Base-by-base conservation (phyloP, 306 rosid genomes). In the Echinosophora koreensis region DNA sequence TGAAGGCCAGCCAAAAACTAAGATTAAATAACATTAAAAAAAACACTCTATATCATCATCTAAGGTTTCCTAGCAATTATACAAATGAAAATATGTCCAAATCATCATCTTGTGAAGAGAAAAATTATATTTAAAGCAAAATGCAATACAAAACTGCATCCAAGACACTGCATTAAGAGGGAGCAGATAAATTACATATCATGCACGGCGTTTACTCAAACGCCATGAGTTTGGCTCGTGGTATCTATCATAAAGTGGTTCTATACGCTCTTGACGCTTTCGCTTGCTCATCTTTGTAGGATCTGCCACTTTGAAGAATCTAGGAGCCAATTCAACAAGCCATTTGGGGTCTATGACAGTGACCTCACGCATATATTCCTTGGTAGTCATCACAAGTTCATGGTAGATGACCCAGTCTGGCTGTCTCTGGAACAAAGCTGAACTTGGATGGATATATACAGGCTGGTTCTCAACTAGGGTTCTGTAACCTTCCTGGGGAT, bases 181-280 rank as follows among this genome's bases (percentile, higher is more conserved):
- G 69, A 69, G 57, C 32, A 56, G 65, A 44, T 42, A 38, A 41
- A 54, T 37, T 57, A 78, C 77, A 54, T 41, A 82, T 86, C 83
- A 93, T 71, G 96, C 96, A n/a, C 92, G 90, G 4, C 96, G 87
- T 84, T 89, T 88, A 73, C 97, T 91, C 82, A 93, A 83, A 41
- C 98, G 91, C 98, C 98, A 93, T 12, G 98, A 93, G 70, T 93
- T 93, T 9, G 98, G 98, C 84, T 93, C 97, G 1, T 93, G 94
- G 84, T 93, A 90, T 88, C 98, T 84, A 57, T 93, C 98, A 74
- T 90, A 93, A 34, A 89, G 90, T 28, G 93, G 96, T 70, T 86
- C 93, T 5, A 89, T 87, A 10, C 96, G 92, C 77, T 93, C 97
- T 69, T 87, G 97, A n/a, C 91, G 86, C 84, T 93, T 93, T 17